These are phyloP conservation scores for Nymphaea thermarum DNA, from an alignment of 164 flowering plant genomes.

Conservation along the genomic window DNA sequence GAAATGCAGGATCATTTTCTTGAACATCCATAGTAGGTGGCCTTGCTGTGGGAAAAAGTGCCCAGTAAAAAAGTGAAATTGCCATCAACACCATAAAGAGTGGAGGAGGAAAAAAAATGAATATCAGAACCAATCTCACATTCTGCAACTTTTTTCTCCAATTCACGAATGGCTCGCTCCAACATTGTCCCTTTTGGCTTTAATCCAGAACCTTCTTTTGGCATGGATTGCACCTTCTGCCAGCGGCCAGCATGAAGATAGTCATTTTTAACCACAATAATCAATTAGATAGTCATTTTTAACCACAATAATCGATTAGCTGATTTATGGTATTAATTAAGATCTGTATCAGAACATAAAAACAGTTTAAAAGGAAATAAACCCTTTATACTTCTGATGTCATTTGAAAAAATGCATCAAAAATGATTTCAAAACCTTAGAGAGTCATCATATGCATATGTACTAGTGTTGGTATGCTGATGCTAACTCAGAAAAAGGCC, in stretches of 20 bases:
- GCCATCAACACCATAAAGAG: background rate
- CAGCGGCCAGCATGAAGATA: constrained; percentile 4
- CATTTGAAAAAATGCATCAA: no score
- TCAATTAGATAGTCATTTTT: background rate
- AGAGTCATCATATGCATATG: no score
- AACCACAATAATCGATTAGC: no score
- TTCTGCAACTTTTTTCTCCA: constrained; percentile 79
- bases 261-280: background rate
- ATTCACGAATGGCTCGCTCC: constrained; percentile 80
- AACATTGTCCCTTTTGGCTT: constrained; percentile 65
- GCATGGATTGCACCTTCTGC: constrained; percentile 42
- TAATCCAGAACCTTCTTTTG: constrained; percentile 55
- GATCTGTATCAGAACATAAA: no score
- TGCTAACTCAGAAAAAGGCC: no score
- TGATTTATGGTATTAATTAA: no score
- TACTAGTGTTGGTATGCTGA: no score
- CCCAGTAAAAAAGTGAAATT: background rate
- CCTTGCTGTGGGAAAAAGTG: constrained; percentile 41
- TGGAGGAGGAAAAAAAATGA: background rate
- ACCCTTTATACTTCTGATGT: no score
- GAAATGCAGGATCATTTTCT: constrained; percentile 64
- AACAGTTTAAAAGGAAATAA: no score
- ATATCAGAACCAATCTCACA: constrained; percentile 31
- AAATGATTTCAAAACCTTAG: no score
- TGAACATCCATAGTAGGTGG: constrained; percentile 61